phyloP scores from a whole-genome alignment of 306 rosid species.

The Senna tora region DNA sequence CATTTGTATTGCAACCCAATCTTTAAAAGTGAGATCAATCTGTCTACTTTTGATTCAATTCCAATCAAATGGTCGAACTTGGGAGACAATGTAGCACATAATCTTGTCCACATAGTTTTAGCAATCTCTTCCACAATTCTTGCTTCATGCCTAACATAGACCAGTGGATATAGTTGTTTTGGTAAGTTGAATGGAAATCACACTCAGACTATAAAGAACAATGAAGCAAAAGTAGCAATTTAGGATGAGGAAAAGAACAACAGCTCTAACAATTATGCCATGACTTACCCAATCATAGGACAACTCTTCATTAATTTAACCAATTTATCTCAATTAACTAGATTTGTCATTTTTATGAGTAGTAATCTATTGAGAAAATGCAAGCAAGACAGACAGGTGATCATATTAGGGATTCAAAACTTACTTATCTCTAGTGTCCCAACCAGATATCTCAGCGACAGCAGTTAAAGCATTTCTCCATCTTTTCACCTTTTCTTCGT shows the following conservation, averaged over 20 bases:
- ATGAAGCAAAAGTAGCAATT: too few relatives aligned
- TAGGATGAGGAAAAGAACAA: too few relatives aligned
- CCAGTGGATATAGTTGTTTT: not conserved
- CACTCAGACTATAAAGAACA: not conserved
- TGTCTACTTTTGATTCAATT: not conserved
- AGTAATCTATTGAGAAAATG: too few relatives aligned
- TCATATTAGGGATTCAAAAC: not conserved
- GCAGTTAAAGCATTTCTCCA: not conserved
- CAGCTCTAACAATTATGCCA: too few relatives aligned
- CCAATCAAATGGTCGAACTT: not conserved
- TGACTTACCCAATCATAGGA: too few relatives aligned
- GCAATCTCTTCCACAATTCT: not conserved
- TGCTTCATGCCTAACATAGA: not conserved
- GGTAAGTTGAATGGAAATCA: not conserved
- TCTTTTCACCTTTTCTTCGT: not conserved
- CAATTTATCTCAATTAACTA: too few relatives aligned
- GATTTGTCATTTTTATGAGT: too few relatives aligned
- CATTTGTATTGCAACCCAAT: not conserved
- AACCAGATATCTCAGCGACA: too few relatives aligned
- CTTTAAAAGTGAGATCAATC: not conserved
- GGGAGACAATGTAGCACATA: not conserved
- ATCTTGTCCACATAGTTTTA: not conserved
- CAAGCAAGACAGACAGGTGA: too few relatives aligned
- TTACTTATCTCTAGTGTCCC: too few relatives aligned
- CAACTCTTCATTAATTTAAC: too few relatives aligned